Conservation (phyloP, 1,139 yeast species). For the Yamadazyma dendronema region DNA sequence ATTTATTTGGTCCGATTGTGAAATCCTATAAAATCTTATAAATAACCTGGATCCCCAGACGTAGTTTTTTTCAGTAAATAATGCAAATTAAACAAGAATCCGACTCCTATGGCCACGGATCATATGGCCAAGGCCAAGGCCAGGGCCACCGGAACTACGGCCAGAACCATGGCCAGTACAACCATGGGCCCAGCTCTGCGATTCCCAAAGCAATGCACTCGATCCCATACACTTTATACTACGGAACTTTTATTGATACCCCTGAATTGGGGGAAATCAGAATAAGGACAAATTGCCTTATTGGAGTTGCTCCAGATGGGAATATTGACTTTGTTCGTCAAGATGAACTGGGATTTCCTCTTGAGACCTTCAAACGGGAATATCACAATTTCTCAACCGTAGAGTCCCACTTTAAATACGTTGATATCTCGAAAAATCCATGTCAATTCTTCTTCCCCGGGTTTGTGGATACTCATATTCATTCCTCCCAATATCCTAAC, state of each 20-base stretch:
- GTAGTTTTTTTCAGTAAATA: too few relatives aligned
- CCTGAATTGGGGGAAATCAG: conserved; percentile 29
- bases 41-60: too few relatives aligned
- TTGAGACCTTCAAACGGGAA: conserved; percentile 9
- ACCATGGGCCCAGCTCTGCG: background rate
- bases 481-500: conserved; percentile 97
- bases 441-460: conserved; percentile 79
- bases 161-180: background rate
- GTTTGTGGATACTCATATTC: conserved; percentile 91
- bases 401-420: conserved; percentile 20
- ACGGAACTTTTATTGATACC: conserved; percentile 40
- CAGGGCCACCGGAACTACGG: too few relatives aligned
- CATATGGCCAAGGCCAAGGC: too few relatives aligned
- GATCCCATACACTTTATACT: conserved; percentile 29
- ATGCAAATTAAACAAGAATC: too few relatives aligned
- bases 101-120: too few relatives aligned
- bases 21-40: too few relatives aligned
- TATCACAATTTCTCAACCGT: conserved; percentile 7
- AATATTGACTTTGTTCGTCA: conserved; percentile 28
- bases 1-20: too few relatives aligned
- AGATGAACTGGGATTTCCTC: conserved; percentile 7
- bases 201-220: conserved; percentile 9
- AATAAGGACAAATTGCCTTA: conserved; percentile 27
- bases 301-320: conserved; percentile 34
- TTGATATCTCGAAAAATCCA: conserved; percentile 29